Percentiles rank a stretch among this genome's conserved stretches.
These are phyloP conservation scores for Elymus sibiricus DNA, from an alignment of 176 grass and related monocot genomes.

Conservation along the genomic window DNA sequence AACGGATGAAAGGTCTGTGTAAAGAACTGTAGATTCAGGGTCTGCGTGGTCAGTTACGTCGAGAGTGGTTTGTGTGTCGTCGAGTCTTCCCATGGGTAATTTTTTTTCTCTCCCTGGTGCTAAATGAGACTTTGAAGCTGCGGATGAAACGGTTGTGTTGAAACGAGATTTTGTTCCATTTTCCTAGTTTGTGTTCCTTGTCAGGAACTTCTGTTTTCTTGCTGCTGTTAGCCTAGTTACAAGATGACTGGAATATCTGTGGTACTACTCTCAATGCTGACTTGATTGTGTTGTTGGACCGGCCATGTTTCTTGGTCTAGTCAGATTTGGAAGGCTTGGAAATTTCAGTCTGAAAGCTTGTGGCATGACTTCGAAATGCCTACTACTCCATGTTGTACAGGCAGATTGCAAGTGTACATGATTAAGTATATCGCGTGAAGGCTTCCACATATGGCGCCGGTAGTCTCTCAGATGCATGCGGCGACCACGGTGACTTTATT, in stretches of 20 bases:
- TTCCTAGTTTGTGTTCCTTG: neutral
- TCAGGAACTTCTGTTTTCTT: neutral
- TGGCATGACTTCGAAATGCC: no score
- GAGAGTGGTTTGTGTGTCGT: constrained; percentile 22
- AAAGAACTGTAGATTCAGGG: constrained; percentile 32
- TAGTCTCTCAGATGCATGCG: no score
- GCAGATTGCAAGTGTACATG: no score
- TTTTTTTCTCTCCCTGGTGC: neutral
- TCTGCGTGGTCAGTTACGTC: constrained; percentile 9
- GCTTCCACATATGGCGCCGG: no score
- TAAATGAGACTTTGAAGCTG: constrained; percentile 20
- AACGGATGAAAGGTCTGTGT: constrained; percentile 22
- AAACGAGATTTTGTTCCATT: constrained; percentile 1
- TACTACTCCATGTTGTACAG: no score
- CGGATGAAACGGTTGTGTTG: constrained; percentile 5
- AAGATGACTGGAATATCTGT: no score
- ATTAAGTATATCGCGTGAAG: no score
- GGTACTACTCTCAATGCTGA: no score
- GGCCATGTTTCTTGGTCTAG: neutral
- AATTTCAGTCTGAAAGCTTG: neutral
- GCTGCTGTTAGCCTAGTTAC: neutral
- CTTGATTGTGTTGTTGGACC: neutral
- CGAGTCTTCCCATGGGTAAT: constrained; percentile 10
- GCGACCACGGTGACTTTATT: no score
- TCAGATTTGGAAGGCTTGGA: constrained; percentile 9